Evolutionary conservation across 768 basidiomycete species (phyloP).

Genomic region (Phaeolepiota aurea): DNA sequence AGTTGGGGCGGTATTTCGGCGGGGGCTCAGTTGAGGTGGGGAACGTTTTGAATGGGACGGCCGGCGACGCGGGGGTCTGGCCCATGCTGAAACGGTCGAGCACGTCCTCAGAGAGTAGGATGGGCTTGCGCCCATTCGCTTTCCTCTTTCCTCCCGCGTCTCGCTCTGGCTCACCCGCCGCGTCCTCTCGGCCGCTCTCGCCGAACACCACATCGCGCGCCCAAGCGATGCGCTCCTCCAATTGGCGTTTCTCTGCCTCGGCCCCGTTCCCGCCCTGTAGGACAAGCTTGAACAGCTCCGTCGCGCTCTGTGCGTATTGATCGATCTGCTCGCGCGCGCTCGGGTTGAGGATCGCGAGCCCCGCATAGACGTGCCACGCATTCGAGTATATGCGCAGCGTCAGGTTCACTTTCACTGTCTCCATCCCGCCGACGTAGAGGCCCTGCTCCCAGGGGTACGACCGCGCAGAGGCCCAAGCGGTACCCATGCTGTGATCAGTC

Average conservation of each 20-base stretch:
- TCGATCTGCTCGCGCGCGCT: slow-evolving; percentile 83
- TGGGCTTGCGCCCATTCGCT: slow-evolving; percentile 38
- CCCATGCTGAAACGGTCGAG: slow-evolving; percentile 74
- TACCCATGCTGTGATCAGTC: slow-evolving; percentile 96
- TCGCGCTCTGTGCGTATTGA: slow-evolving; percentile 78
- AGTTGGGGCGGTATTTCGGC: slow-evolving; percentile 54
- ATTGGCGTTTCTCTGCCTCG: slow-evolving; percentile 29
- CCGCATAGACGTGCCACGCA: slow-evolving; percentile 99
- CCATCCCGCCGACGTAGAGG: slow-evolving; percentile 93
- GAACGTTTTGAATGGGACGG: slow-evolving; percentile 5
- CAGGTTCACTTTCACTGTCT: slow-evolving; percentile 97
- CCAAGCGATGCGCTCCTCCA: slow-evolving; percentile 66
- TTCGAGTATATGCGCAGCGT: slow-evolving; percentile 93
- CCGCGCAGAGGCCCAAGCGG: slow-evolving; percentile 75
- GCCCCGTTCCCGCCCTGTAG: slow-evolving; percentile 41
- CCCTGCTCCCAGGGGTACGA: slow-evolving; percentile 95
- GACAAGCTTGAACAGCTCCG: slow-evolving; percentile 96
- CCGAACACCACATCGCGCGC: slow-evolving; percentile 77
- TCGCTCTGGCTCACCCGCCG: neutral
- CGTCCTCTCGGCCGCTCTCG: slow-evolving; percentile 10
- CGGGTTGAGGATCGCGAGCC: slow-evolving; percentile 96
- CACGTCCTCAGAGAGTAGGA: slow-evolving; percentile 77
- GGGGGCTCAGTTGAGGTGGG: slow-evolving; percentile 25
- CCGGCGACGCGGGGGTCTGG: slow-evolving; percentile 3
- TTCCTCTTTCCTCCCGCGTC: slow-evolving; percentile 11